Base-by-base conservation (phyloP, 1,139 yeast genomes). In the Sugiyamaella japonica region DNA sequence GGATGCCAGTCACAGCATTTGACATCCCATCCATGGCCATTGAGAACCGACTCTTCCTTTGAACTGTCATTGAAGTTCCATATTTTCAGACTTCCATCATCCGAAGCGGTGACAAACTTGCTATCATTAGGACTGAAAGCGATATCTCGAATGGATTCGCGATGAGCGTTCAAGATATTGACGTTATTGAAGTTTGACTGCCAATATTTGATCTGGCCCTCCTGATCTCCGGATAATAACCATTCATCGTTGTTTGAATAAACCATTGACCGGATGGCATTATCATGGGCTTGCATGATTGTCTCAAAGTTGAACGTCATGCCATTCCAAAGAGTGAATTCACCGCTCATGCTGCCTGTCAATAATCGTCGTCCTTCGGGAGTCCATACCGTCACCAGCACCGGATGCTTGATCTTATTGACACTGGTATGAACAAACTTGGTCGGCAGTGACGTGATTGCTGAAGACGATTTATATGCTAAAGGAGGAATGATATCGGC, bases 21-120 rank as follows among this genome's bases (percentile, higher is more conserved):
- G 32, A 93, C 97, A 72, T 93, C 99, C 99, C 99, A 93, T 67
- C 95, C 97, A 72, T 93, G 99, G 0, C 98, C 99, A 28, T 84
- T 80, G 50, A 93, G 76, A 0, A 82, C 78, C 46, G 89, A 73
- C 67, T 93, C 99, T 64, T 89, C 96, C 25, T 45, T 45, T 56
- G 82, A 76, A 48, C 96, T 97, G 61, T 87, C 89, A 68, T 88
- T 86, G 71, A 93, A 93, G 70, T 91, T 89, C 98, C 98, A 93
- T 45, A 93, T 84, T 67, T 93, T 93, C 56, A 93, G 73, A 6
- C 86, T 79, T 42, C 91, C 87, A 69, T 93, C 99, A 71, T 93
- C 99, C 17, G 96, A 87, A 60, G 95, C 89, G 1, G 96, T 89
- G 23, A 90, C 86, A 70, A 90, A 93, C 67, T 90, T 89, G 16